Evolutionary conservation across 2,329 filamentous ascomycete genomes (phyloP).

Genomic region (Helminthosporium solani): DNA sequence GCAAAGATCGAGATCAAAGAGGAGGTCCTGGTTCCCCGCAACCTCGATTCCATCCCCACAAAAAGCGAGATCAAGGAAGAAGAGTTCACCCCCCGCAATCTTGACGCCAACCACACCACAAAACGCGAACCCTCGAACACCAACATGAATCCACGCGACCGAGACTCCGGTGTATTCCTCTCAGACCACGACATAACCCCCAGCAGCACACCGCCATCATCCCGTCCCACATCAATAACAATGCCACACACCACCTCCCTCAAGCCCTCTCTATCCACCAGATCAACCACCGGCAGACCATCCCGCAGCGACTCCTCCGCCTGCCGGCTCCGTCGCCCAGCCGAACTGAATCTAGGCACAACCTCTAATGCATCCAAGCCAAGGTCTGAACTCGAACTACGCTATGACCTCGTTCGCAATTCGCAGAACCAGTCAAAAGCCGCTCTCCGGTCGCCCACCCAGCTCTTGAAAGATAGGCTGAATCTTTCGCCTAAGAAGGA

Average conservation of each 20-base stretch:
- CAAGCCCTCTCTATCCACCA: constrained; percentile 7
- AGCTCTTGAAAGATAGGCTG: constrained; percentile 31
- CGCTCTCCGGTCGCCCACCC: constrained; percentile 34
- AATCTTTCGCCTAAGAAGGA: constrained; percentile 24
- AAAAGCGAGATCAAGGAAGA: no score
- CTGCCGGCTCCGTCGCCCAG: constrained; percentile 27
- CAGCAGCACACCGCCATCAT: constrained; percentile 2
- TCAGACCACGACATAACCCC: constrained; percentile 17
- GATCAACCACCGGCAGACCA: constrained; percentile 5
- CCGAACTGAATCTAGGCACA: constrained; percentile 29
- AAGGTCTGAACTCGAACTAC: constrained; percentile 34
- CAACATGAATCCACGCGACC: constrained; percentile 7
- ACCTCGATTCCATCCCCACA: no score
- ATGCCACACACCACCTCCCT: background rate
- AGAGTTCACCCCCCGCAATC: no score
- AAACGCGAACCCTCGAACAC: no score
- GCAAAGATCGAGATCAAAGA: no score
- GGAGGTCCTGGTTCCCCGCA: no score
- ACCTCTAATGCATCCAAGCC: constrained; percentile 17
- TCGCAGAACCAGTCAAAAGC: constrained; percentile 31
- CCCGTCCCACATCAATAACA: constrained; percentile 12
- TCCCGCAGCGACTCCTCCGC: constrained; percentile 18
- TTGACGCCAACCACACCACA: no score
- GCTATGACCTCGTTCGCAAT: constrained; percentile 34
- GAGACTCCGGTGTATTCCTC: constrained; percentile 29